A percentile compares a stretch with the other conserved stretches of the same genome.
These are phyloP conservation scores for Jackrogersella multiformis DNA, from an alignment of 495 filamentous ascomycete species.

Conservation along the genomic window DNA sequence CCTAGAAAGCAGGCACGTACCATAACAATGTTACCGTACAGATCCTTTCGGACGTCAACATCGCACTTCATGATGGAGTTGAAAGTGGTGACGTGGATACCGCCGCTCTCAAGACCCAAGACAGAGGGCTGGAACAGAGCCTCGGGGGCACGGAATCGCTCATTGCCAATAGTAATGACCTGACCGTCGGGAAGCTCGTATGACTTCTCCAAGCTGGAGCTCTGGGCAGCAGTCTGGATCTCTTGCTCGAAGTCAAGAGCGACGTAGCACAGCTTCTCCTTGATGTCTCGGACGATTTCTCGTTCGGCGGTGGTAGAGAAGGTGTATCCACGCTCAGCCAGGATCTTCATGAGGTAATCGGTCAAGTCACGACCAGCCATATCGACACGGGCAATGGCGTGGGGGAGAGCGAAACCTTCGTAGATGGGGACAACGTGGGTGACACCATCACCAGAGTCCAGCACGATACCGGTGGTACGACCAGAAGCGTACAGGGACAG, in stretches of 20 bases:
- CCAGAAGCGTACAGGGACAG: constrained; percentile 98
- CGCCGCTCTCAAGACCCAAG: constrained; percentile 95
- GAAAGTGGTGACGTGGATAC: constrained; percentile 99
- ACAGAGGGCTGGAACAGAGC: constrained; percentile 99
- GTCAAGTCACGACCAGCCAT: constrained; percentile 99
- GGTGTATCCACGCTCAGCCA: constrained; percentile 98
- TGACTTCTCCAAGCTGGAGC: constrained; percentile 97
- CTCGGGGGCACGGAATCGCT: constrained; percentile 99
- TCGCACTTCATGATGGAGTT: constrained; percentile 99
- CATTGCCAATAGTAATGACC: constrained; percentile 99
- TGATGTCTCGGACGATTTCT: constrained; percentile 99
- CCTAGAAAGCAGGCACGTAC: constrained; percentile 61
- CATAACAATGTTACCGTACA: constrained; percentile 99
- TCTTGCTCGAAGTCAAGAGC: constrained; percentile 99
- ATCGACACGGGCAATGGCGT: constrained; percentile 99
- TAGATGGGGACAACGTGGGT: constrained; percentile 99
- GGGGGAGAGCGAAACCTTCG: constrained; percentile 99
- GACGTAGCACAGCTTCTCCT: constrained; percentile 99
- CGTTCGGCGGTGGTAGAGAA: constrained; percentile 99
- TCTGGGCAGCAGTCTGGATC: constrained; percentile 98
- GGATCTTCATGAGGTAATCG: constrained; percentile 99
- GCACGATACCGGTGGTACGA: constrained; percentile 99
- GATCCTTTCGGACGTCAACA: constrained; percentile 98
- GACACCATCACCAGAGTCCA: constrained; percentile 99
- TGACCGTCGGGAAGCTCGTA: constrained; percentile 99